Evolutionary conservation across 2,329 filamentous ascomycete species (phyloP).

Genomic region (Pseudodiploospora longispora): DNA sequence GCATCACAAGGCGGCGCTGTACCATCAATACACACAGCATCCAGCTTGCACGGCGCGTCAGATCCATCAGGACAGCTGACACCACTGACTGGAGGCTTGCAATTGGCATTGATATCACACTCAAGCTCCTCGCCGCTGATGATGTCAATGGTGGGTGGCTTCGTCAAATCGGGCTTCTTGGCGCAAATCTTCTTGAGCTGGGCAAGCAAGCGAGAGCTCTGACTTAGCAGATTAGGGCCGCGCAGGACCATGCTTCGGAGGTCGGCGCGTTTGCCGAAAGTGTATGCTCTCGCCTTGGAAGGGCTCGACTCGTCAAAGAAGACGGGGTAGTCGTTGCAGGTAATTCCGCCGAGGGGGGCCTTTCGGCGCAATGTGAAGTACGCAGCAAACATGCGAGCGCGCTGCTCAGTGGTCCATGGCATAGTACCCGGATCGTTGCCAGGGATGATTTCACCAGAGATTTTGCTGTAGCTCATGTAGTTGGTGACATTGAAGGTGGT

Average conservation of each 20-base stretch:
- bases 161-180: background rate
- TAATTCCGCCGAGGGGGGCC: background rate
- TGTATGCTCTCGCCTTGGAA: background rate
- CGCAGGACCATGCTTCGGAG: background rate
- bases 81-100: background rate
- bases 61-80: background rate
- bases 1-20: background rate
- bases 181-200: conserved; percentile 1
- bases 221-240: background rate
- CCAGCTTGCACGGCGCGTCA: background rate
- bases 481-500: background rate
- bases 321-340: background rate
- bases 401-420: conserved; percentile 1
- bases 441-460: background rate
- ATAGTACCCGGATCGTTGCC: background rate
- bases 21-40: background rate
- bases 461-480: conserved; percentile 1
- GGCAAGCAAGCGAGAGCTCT: background rate
- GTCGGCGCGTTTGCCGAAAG: background rate
- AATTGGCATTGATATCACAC: background rate
- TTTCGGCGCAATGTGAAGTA: background rate
- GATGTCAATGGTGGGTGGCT: background rate
- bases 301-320: background rate
- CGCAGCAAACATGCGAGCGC: background rate
- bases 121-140: background rate